Evolutionary conservation across 208 protist species (phyloP), one percentile per base, ranked within the genome.

Genomic region (Cochliopodium minus): DNA sequence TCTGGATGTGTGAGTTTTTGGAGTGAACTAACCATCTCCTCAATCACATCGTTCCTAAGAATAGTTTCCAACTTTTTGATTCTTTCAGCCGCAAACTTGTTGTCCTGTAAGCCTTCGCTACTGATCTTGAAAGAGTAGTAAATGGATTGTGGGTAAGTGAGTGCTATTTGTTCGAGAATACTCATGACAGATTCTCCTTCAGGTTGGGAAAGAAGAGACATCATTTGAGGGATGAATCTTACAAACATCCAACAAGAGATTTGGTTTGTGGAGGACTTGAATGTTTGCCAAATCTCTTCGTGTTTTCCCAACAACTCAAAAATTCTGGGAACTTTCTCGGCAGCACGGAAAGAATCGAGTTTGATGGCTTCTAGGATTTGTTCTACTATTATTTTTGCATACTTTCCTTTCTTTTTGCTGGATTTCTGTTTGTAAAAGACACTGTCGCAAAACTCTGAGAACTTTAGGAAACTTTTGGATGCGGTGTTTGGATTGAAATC

Each of bases 41-140:
- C 62, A 1, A 82, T 26, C 1, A 73, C n/a, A 29, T 39, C 23
- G 26, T 78, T 39, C 20, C 51, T 38, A 0, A 78, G 34, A 1
- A 63, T 46, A 7, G 45, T 29, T 29, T 43, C 25, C 1, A 79
- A 43, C 5, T 23, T 39, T 11, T 30, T 20, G 11, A 72, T 55
- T n/a, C 20, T 30, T 5, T 39, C n/a, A 10, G 46, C 57, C 29
- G 29, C 54, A n/a, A 9, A 50, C 7, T 59, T 36, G 20, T 62
- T 36, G 23, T 39, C 50, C 4, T 26, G 26, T 45, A 85, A 49
- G 45, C 76, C 72, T 28, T 79, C 65, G 45, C 32, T 46, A 38
- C 63, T 72, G 42, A 83, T 79, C 50, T 73, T 55, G 46, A 73
- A 69, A 9, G 84, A 74, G 65, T 75, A 86, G 65, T 73, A 87